Evolutionary conservation across 2,329 filamentous ascomycete genomes (phyloP).

Genomic region (Calonectria multiphialidica): DNA sequence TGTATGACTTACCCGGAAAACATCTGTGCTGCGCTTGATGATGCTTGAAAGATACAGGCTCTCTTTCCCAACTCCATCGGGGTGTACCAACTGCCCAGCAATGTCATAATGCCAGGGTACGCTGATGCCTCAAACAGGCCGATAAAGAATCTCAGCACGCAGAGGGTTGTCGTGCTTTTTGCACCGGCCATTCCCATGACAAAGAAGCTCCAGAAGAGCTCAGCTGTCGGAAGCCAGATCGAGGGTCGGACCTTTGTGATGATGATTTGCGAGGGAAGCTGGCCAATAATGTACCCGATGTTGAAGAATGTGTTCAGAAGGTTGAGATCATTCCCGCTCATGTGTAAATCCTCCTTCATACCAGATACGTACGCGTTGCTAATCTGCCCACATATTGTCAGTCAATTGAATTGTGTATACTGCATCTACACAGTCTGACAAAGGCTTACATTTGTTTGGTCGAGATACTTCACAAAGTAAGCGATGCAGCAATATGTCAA

Average conservation of each 20-base stretch:
- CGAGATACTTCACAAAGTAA: slow-evolving; percentile 53
- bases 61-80: slow-evolving; percentile 55
- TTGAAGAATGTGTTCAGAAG: slow-evolving; percentile 65
- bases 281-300: slow-evolving; percentile 67
- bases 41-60: slow-evolving; percentile 55
- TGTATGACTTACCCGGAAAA: slow-evolving; percentile 48
- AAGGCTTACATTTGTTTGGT: slow-evolving; percentile 46
- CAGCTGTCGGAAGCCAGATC: slow-evolving; percentile 52
- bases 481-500: slow-evolving; percentile 50
- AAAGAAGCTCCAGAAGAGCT: slow-evolving; percentile 42
- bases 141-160: slow-evolving; percentile 54
- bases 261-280: slow-evolving; percentile 52
- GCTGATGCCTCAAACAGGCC: slow-evolving; percentile 51
- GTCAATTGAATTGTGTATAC: too few species aligned
- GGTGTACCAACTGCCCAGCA: slow-evolving; percentile 56
- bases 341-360: slow-evolving; percentile 63
- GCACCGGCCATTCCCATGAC: slow-evolving; percentile 52
- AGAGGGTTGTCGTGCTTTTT: slow-evolving; percentile 50
- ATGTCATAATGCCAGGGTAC: slow-evolving; percentile 50
- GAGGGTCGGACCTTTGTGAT: slow-evolving; percentile 52
- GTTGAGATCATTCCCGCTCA: slow-evolving; percentile 66
- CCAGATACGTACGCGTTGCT: slow-evolving; percentile 54
- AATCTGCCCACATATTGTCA: slow-evolving; percentile 12
- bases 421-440: too few species aligned
- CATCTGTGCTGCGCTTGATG: slow-evolving; percentile 52